Base-by-base conservation (phyloP, 1,139 yeast genomes). In the Citeromyces hawaiiensis region DNA sequence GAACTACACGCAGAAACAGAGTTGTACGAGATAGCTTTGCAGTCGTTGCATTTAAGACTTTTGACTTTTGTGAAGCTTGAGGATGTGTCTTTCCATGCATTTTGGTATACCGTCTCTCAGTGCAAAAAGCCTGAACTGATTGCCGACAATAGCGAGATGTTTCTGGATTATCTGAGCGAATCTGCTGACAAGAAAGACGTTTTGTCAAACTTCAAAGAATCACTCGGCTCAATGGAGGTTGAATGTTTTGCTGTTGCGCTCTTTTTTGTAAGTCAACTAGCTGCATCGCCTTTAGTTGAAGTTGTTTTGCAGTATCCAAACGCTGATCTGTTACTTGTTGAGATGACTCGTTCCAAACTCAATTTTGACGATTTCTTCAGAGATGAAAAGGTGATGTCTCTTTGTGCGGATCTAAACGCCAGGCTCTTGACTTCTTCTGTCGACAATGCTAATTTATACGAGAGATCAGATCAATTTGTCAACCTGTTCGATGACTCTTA, bases 1-100 rank as follows among this genome's bases (percentile, higher is more conserved):
- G 77, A 70, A 44, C 59, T 67, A 18, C 61, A 60, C 35, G 65
- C 79, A 3, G 93, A 83, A 52, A 83, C 83, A 13, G 70, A 63
- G 3, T 57, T 83, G 14, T 70, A 70, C 39, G 70, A 72, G 43
- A 65, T 57, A 1, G 56, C 73, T 2, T 48, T 66, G 19, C 83
- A 78, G 47, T 66, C 76, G 0, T 57, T 75, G 29, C 66, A 68
- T 45, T 54, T 80, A 42, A 61, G 61, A 39, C 48, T 74, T 5
- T 46, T 77, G 29, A 52, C 68, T n/a, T 59, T 60, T 42, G 27
- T 52, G 11, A 48, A 58, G 37, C 31, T 45, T 2, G 30, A 57
- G 52, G 42, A 48, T 46, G 45, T 50, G 42, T 32, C 48, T 40
- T 34, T 59, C 1, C 37, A 38, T 2, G 45, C 51, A 2, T 61